These are phyloP conservation scores for Ramalina peruviana DNA, from an alignment of 495 filamentous ascomycete genomes.

Conservation along the genomic window DNA sequence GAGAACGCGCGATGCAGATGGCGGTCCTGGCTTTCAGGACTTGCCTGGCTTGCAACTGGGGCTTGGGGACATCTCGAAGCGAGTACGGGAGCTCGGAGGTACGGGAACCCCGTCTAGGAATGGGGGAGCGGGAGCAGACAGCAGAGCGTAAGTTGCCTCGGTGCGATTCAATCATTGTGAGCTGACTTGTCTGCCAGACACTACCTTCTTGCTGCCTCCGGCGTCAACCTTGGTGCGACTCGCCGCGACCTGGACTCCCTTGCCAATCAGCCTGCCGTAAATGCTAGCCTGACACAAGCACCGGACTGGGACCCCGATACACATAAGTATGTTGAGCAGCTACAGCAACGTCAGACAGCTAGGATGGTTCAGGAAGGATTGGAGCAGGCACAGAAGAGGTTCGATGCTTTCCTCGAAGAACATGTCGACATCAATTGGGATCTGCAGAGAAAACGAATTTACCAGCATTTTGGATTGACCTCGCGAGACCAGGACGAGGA, in stretches of 20 bases:
- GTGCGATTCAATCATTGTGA: neutral
- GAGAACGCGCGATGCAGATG: conserved; percentile 27
- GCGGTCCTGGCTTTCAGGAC: conserved; percentile 30
- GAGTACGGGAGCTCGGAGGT: conserved; percentile 63
- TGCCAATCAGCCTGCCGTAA: conserved; percentile 31
- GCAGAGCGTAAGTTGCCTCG: conserved; percentile 43
- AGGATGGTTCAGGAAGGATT: conserved; percentile 83
- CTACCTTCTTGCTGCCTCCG: conserved; percentile 82
- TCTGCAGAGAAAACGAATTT: conserved; percentile 76
- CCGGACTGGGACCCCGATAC: conserved; percentile 58
- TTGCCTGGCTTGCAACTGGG: conserved; percentile 59
- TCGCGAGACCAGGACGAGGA: conserved; percentile 38
- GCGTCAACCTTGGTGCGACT: conserved; percentile 62
- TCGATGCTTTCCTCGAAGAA: conserved; percentile 84
- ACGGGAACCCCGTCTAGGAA: conserved; percentile 26
- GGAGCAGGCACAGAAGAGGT: conserved; percentile 72
- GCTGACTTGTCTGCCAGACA: conserved; percentile 25
- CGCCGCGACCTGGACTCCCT: conserved; percentile 61
- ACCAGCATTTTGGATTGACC: conserved; percentile 88
- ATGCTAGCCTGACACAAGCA: conserved; percentile 27
- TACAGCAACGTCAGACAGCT: conserved; percentile 80
- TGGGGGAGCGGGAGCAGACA: conserved; percentile 34
- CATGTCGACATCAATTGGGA: conserved; percentile 95
- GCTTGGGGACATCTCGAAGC: conserved; percentile 72
- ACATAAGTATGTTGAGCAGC: conserved; percentile 63